A percentile compares a stretch with the other conserved stretches of the same genome.
These are phyloP conservation scores for Myxozyma kluyveri DNA, from an alignment of 805 yeast species.

Conservation along the genomic window DNA sequence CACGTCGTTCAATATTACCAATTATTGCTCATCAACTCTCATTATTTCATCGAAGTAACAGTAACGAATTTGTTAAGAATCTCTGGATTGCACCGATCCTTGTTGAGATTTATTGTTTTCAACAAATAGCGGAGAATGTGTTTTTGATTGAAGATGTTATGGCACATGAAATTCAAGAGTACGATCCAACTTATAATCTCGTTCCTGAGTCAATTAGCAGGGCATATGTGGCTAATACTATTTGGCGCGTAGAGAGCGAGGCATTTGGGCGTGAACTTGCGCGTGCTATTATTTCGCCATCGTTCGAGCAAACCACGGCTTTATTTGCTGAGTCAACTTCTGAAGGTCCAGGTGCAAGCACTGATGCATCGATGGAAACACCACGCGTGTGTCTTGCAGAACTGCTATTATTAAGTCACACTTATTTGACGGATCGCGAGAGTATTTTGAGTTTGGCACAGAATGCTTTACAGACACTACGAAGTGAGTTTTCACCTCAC, in stretches of 20 bases:
- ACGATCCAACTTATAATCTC: neutral
- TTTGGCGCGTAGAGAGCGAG: neutral
- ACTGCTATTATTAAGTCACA: slow-evolving; percentile 46
- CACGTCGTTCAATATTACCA: slow-evolving; percentile 71
- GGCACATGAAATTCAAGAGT: neutral
- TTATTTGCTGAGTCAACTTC: slow-evolving; percentile 2
- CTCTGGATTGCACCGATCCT: slow-evolving; percentile 55
- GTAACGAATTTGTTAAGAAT: slow-evolving; percentile 28
- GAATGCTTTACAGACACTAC: slow-evolving; percentile 41
- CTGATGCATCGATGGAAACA: slow-evolving; percentile 3
- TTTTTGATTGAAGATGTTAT: slow-evolving; percentile 61
- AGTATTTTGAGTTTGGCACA: slow-evolving; percentile 35
- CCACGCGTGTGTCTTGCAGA: slow-evolving; percentile 58
- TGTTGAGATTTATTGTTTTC: slow-evolving; percentile 46
- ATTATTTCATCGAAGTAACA: slow-evolving; percentile 3
- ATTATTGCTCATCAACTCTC: slow-evolving; percentile 49
- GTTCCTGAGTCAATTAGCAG: neutral
- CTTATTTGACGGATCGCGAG: slow-evolving; percentile 34
- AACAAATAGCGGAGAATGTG: slow-evolving; percentile 55
- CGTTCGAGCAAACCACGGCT: too few species aligned
- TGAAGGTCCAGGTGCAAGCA: neutral
- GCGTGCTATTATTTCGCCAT: too few species aligned
- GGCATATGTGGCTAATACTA: neutral
- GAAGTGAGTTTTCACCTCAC: slow-evolving; percentile 72
- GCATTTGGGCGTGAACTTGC: too few species aligned